These are phyloP conservation scores for Serendipita sp. DNA, from an alignment of 768 basidiomycete species.

Conservation along the genomic window DNA sequence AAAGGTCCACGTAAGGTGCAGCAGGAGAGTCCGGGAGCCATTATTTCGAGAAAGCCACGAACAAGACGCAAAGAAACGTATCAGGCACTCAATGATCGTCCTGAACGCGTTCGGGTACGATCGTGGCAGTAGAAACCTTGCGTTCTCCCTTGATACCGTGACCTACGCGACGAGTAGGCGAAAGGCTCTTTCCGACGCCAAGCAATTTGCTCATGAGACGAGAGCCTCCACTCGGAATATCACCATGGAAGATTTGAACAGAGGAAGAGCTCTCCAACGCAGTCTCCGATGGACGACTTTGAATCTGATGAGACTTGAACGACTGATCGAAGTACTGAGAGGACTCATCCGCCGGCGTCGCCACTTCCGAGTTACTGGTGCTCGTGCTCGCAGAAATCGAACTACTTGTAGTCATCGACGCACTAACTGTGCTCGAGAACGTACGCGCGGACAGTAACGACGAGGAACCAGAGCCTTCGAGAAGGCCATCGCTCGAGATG, in stretches of 20 bases:
- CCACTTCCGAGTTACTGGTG: background rate
- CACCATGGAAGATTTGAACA: background rate
- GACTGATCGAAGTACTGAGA: background rate
- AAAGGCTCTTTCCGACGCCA: background rate
- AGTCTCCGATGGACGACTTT: background rate
- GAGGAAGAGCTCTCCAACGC: background rate
- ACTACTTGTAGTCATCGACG: background rate
- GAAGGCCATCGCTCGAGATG: background rate
- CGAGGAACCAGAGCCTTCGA: background rate
- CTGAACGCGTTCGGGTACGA: background rate
- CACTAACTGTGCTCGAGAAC: background rate
- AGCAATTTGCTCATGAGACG: background rate
- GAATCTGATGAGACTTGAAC: background rate
- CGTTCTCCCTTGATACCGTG: background rate
- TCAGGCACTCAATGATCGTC: background rate
- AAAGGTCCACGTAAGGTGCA: background rate
- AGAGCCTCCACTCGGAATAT: background rate
- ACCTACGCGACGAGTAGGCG: background rate
- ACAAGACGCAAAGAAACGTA: background rate
- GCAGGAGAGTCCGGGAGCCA: background rate
- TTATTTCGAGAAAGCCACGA: background rate
- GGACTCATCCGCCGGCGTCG: background rate
- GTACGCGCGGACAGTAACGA: background rate
- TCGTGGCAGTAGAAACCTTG: background rate
- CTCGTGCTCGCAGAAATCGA: background rate